phyloP scores from a whole-genome alignment of 2,329 filamentous ascomycete genomes.

The Trichoderma brevicompactum region DNA sequence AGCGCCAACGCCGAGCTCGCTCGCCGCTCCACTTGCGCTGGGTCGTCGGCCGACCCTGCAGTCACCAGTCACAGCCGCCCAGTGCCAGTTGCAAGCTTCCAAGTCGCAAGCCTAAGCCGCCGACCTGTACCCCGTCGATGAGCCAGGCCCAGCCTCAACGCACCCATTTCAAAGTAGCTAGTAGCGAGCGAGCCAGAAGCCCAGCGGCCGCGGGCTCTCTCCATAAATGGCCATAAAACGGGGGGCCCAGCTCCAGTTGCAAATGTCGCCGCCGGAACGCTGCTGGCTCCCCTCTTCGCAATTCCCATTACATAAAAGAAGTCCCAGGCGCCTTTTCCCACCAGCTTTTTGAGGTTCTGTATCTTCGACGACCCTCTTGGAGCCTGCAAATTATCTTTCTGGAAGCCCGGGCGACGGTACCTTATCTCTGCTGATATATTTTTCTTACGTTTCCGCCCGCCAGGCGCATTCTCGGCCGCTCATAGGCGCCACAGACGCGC shows the following conservation, averaged over 20 bases:
- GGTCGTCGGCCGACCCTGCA: conserved; percentile 27
- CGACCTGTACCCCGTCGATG: background rate
- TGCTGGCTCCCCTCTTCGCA: conserved; percentile 36
- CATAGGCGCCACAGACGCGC: conserved; percentile 39
- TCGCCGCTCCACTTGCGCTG: conserved; percentile 25
- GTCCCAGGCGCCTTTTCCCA: conserved; percentile 39
- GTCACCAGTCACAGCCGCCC: conserved; percentile 12
- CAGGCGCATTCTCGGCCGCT: conserved; percentile 30
- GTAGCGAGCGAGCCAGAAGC: background rate
- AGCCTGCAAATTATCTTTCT: conserved; percentile 30
- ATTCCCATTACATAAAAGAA: conserved; percentile 49
- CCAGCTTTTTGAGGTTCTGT: conserved; percentile 35
- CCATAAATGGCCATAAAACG: conserved; percentile 23
- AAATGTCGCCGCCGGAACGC: conserved; percentile 20
- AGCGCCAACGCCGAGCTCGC: conserved; percentile 26
- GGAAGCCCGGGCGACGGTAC: conserved; percentile 25
- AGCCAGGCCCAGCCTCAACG: conserved; percentile 21
- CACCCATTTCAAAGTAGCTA: conserved; percentile 20
- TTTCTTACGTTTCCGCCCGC: conserved; percentile 30
- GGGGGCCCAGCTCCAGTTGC: conserved; percentile 23
- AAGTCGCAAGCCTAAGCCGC: conserved; percentile 4
- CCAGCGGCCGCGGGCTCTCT: conserved; percentile 1
- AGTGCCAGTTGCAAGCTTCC: background rate
- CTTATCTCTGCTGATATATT: conserved; percentile 37
- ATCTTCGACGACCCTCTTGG: conserved; percentile 34